Conservation (phyloP, 352 stramenopile genomes). For the Pythium folliculosum region DNA sequence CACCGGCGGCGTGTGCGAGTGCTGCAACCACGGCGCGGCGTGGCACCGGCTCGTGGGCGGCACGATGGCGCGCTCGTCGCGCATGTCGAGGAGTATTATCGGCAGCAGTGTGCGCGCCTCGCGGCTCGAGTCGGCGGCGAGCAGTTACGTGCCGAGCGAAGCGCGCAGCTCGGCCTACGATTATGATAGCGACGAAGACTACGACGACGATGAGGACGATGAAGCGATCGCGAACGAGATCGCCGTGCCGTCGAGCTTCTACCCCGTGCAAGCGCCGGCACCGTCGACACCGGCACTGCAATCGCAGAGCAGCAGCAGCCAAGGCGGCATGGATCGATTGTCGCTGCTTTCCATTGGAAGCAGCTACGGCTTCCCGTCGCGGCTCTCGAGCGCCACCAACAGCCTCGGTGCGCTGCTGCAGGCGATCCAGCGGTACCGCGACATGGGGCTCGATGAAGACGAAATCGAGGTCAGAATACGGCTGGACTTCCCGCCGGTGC, state of each 20-base stretch:
- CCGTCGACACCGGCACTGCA: constrained; percentile 11
- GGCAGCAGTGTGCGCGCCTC: constrained; percentile 32
- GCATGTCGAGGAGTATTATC: constrained; percentile 20
- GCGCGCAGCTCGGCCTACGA: constrained; percentile 31
- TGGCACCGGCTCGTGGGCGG: constrained; percentile 72
- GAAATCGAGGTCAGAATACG: constrained; percentile 71
- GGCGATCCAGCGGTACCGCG: constrained; percentile 65
- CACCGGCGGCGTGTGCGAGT: constrained; percentile 60
- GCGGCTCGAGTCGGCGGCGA: constrained; percentile 8
- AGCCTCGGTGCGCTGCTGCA: constrained; percentile 62
- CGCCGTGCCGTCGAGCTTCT: constrained; percentile 45
- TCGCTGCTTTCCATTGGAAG: constrained; percentile 57
- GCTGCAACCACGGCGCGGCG: constrained; percentile 64
- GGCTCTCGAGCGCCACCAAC: constrained; percentile 58
- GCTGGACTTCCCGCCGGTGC: constrained; percentile 58
- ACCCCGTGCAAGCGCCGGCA: not conserved
- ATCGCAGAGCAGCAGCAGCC: constrained; percentile 6
- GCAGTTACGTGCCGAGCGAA: constrained; percentile 23
- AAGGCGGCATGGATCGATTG: constrained; percentile 13
- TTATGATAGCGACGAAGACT: constrained; percentile 46
- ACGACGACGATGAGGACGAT: constrained; percentile 42
- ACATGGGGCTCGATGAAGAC: constrained; percentile 54
- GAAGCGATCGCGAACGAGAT: constrained; percentile 73
- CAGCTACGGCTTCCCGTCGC: constrained; percentile 55
- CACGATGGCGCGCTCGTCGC: constrained; percentile 36